Base-by-base conservation (phyloP, 208 protist species). In the Trichomonas gallinae region DNA sequence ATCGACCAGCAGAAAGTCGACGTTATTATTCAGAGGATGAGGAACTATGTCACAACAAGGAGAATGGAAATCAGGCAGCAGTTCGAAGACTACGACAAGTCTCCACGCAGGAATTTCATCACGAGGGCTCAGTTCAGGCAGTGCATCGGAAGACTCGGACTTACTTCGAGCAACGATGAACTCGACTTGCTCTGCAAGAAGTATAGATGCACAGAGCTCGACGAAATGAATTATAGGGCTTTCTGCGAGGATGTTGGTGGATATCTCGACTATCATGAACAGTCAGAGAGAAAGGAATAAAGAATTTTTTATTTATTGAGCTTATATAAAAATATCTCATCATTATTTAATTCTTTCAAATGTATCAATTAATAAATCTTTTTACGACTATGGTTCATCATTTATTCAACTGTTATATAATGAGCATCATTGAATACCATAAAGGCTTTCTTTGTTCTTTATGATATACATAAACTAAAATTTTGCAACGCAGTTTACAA, bases 171-270 rank as follows among this genome's bases (percentile, higher is more conserved):
- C 46, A 31, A 48, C n/a, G 46, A 51, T 23, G 87, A 93, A 38
- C 31, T 93, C 0, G 87, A 93, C n/a, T 38, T 93, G 31, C 44
- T 93, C n/a, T 93, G 87, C 45, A 93, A 93, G 31, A 93, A 40
- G 34, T 93, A 93, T 93, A 93, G 44, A 93, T 93, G 87, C n/a
- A 93, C 87, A 38, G 87, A 93, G 0, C 44, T 93, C 40, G 87
- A 93, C 15, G 87, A 93, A 21, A 34, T 44, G 26, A 51, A 93
- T 15, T 93, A 93, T 93, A 38, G 38, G 45, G 40, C 87, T 15
- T 93, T 93, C 44, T 93, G 87, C 45, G 31, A 93, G 45, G 87
- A 93, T 51, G 31, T 93, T 93, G 87, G 34, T 40, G 58, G 58
- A 31, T 72, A 72, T n/a, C 26, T 72, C 6, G 58, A 72, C 26